Evolutionary conservation across 169 alveolate genomes (phyloP).

Genomic region (Sarcocystis neurona): DNA sequence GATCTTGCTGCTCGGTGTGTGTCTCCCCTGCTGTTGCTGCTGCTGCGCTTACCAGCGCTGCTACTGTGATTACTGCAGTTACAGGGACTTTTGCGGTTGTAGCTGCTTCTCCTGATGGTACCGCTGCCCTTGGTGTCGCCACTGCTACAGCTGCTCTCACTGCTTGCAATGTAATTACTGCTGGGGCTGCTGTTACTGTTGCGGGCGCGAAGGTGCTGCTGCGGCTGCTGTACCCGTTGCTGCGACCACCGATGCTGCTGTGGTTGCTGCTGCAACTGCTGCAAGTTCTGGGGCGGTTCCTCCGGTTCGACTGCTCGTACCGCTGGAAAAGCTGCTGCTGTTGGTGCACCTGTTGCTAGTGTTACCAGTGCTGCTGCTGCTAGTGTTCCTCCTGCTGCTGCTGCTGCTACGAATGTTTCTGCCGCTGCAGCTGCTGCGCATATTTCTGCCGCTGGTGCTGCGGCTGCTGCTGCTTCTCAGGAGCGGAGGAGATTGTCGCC

Average conservation of each 20-base stretch:
- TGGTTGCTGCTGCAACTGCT: no score
- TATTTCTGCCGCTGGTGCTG: neutral
- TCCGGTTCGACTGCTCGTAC: neutral
- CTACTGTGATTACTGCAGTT: neutral
- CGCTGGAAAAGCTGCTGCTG: neutral
- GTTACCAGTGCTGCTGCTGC: neutral
- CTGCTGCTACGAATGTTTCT: neutral
- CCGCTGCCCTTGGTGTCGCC: neutral
- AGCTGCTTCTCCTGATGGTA: neutral
- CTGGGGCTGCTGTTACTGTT: no score
- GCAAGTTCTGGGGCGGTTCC: neutral
- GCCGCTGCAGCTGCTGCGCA: neutral
- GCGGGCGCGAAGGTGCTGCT: no score
- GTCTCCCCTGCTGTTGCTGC: neutral
- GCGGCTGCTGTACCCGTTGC: no score
- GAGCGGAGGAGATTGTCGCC: constrained; percentile 44
- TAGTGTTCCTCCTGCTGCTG: neutral
- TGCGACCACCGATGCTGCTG: no score
- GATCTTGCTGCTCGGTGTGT: neutral
- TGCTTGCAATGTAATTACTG: no score
- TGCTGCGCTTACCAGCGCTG: neutral
- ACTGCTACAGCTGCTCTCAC: neutral
- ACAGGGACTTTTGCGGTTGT: neutral
- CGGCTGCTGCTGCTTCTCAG: constrained; percentile 24
- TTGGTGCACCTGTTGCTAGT: neutral